phyloP scores from a whole-genome alignment of 176 grass and related monocot species.

The Triticum dicoccoides region DNA sequence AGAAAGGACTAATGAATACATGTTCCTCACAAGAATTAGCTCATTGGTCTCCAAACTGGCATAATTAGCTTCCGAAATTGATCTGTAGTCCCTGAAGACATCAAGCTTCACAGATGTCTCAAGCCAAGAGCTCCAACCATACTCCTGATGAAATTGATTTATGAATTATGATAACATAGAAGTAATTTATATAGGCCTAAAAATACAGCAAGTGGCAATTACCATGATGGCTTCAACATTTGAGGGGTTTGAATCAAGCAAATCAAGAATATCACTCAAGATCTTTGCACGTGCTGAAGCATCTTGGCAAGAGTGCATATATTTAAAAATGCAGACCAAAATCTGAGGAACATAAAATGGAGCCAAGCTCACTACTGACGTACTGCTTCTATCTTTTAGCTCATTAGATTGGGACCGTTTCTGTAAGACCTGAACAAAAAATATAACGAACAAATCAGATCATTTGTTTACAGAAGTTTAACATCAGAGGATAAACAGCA shows the following conservation, averaged over 20 bases:
- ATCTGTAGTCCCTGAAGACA: conserved; percentile 61
- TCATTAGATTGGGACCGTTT: conserved; percentile 58
- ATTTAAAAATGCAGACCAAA: conserved; percentile 88
- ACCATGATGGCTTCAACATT: conserved; percentile 95
- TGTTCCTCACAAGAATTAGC: conserved; percentile 71
- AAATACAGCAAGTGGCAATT: conserved; percentile 32
- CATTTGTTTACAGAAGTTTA: conserved; percentile 14
- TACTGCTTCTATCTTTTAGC: conserved; percentile 54
- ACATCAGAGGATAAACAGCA: conserved; percentile 9
- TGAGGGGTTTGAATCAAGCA: conserved; percentile 84
- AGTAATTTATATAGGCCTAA: conserved; percentile 28
- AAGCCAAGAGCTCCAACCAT: conserved; percentile 83
- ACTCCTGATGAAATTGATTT: conserved; percentile 54
- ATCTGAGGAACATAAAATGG: conserved; percentile 93
- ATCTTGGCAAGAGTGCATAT: conserved; percentile 86
- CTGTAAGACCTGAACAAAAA: conserved; percentile 77
- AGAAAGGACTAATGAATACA: conserved; percentile 77
- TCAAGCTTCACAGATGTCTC: conserved; percentile 69
- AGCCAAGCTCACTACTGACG: conserved; percentile 45
- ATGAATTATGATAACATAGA: conserved; percentile 34
- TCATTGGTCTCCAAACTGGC: conserved; percentile 50
- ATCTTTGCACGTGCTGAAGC: conserved; percentile 73
- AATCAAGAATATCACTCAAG: conserved; percentile 75
- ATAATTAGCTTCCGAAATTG: conserved; percentile 30
- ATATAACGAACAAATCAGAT: conserved; percentile 29